Conservation (phyloP, 2,329 filamentous ascomycete species). For the Xylariaceae sp. region DNA sequence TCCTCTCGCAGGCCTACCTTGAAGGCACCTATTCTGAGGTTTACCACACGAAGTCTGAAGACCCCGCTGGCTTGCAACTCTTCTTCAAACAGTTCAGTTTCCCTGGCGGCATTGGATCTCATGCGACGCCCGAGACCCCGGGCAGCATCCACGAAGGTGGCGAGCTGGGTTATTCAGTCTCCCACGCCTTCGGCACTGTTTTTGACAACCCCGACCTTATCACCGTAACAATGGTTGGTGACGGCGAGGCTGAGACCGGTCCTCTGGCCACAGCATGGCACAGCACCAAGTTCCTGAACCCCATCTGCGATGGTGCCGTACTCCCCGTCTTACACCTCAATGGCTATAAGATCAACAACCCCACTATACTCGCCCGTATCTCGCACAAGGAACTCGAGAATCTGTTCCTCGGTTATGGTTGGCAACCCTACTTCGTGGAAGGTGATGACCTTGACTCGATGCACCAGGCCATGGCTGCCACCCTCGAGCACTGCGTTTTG, state of each 20-base stretch:
- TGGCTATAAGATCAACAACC: slow-evolving; percentile 85
- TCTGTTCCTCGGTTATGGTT: slow-evolving; percentile 75
- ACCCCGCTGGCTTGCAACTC: slow-evolving; percentile 67
- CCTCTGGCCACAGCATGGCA: slow-evolving; percentile 81
- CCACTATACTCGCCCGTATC: slow-evolving; percentile 73
- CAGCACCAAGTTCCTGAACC: slow-evolving; percentile 81
- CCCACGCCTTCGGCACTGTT: slow-evolving; percentile 76
- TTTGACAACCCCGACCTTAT: slow-evolving; percentile 77
- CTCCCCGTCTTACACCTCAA: slow-evolving; percentile 78
- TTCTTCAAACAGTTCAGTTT: slow-evolving; percentile 88
- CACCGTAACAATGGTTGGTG: slow-evolving; percentile 76
- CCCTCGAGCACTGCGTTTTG: slow-evolving; percentile 70
- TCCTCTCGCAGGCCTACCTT: slow-evolving; percentile 75
- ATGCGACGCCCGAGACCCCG: slow-evolving; percentile 78
- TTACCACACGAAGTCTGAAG: slow-evolving; percentile 73
- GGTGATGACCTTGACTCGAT: slow-evolving; percentile 73
- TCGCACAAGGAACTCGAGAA: slow-evolving; percentile 71
- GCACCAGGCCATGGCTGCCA: slow-evolving; percentile 82
- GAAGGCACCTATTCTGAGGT: slow-evolving; percentile 79
- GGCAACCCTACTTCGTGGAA: slow-evolving; percentile 80
- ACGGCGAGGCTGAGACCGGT: slow-evolving; percentile 81
- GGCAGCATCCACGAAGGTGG: slow-evolving; percentile 79
- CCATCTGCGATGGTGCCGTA: slow-evolving; percentile 76
- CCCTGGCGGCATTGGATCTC: slow-evolving; percentile 76
- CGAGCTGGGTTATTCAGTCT: slow-evolving; percentile 80